Evolutionary conservation across 1,139 yeast genomes (phyloP).

Genomic region (Hemisphaericaspora xylanilytica): DNA sequence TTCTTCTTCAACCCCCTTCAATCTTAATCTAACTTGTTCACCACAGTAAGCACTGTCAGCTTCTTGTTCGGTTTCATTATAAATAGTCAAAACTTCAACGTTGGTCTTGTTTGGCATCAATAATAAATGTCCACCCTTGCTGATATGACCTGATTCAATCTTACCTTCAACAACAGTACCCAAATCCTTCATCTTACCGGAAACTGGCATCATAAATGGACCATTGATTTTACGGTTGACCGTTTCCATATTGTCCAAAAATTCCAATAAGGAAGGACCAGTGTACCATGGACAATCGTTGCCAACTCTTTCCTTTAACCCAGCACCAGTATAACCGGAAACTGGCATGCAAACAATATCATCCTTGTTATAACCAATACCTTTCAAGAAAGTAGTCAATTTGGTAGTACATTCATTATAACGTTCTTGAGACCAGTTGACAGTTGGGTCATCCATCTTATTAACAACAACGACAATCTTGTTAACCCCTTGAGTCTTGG

Average conservation of each 20-base stretch:
- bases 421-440: slow-evolving; percentile 92
- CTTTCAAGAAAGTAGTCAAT: slow-evolving; percentile 73
- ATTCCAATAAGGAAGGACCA: slow-evolving; percentile 91
- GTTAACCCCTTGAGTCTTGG: slow-evolving; percentile 97
- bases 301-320: slow-evolving; percentile 81
- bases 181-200: slow-evolving; percentile 92
- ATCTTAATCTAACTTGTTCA: slow-evolving; percentile 91
- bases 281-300: slow-evolving; percentile 86
- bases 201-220: slow-evolving; percentile 95
- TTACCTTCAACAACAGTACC: slow-evolving; percentile 98
- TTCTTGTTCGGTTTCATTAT: slow-evolving; percentile 94
- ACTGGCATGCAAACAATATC: slow-evolving; percentile 95
- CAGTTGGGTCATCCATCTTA: slow-evolving; percentile 99
- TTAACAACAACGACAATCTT: slow-evolving; percentile 89
- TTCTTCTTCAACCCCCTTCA: slow-evolving; percentile 96
- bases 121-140: slow-evolving; percentile 70
- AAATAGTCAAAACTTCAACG: slow-evolving; percentile 83
- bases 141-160: slow-evolving; percentile 91
- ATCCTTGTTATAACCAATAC: slow-evolving; percentile 84
- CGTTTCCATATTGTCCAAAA: slow-evolving; percentile 76
- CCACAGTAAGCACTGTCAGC: slow-evolving; percentile 90
- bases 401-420: slow-evolving; percentile 92
- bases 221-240: slow-evolving; percentile 86
- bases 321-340: slow-evolving; percentile 96
- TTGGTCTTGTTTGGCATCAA: slow-evolving; percentile 88